These are phyloP conservation scores for Suillus weaverae DNA, from an alignment of 768 basidiomycete genomes.

Conservation along the genomic window DNA sequence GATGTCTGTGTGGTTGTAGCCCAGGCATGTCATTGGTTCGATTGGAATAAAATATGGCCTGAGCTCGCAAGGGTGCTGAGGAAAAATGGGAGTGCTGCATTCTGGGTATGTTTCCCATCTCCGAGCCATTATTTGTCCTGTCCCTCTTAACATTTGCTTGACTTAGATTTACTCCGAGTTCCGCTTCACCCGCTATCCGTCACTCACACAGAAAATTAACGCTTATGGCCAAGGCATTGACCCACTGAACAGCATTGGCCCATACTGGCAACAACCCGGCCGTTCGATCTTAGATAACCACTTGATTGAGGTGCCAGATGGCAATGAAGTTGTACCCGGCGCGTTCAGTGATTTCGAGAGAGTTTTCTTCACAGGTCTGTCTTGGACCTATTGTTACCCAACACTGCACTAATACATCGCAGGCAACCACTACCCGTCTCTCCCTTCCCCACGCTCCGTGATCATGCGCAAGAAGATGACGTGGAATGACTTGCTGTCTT, in stretches of 20 bases:
- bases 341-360: conserved; percentile 46
- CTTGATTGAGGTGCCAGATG: conserved; percentile 63
- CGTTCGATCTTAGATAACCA: conserved; percentile 69
- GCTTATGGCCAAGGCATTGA: conserved; percentile 60
- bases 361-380: conserved; percentile 58
- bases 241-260: conserved; percentile 52
- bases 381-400: background rate
- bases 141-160: background rate
- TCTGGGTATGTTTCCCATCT: conserved; percentile 54
- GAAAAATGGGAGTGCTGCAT: conserved; percentile 64
- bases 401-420: conserved; percentile 4
- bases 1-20: conserved; percentile 39
- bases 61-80: conserved; percentile 62
- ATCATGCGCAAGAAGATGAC: conserved; percentile 60
- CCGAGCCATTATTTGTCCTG: background rate
- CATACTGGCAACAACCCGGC: conserved; percentile 79
- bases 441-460: conserved; percentile 37
- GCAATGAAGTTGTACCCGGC: conserved; percentile 36
- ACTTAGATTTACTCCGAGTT: conserved; percentile 66
- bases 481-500: conserved; percentile 66
- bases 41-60: conserved; percentile 70
- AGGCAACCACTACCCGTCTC: conserved; percentile 44
- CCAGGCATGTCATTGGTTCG: conserved; percentile 83
- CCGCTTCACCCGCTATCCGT: conserved; percentile 58
- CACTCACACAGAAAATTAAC: conserved; percentile 57